These are phyloP conservation scores for Talaromyces sp. DNA, from an alignment of 2,329 filamentous ascomycete genomes.

Conservation along the genomic window DNA sequence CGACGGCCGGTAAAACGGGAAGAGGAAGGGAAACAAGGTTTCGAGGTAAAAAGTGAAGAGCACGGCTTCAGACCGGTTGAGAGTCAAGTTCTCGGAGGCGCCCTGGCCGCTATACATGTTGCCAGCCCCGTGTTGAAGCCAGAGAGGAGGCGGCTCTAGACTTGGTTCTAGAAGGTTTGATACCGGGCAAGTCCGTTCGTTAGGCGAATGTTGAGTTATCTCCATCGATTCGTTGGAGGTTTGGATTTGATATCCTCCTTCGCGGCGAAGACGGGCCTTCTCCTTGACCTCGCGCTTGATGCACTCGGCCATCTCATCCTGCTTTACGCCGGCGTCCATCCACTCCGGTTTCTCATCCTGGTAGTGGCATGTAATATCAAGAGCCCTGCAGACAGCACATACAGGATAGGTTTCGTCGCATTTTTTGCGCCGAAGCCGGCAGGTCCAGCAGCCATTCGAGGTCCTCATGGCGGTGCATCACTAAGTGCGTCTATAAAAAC, in stretches of 20 bases:
- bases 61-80: constrained; percentile 11
- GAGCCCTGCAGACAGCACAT: constrained; percentile 47
- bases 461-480: background rate
- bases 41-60: constrained; percentile 58
- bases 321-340: constrained; percentile 49
- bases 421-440: constrained; percentile 57
- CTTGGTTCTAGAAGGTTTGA: background rate
- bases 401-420: constrained; percentile 52
- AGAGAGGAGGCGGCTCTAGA: background rate
- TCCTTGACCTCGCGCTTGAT: constrained; percentile 56
- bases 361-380: constrained; percentile 56
- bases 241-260: constrained; percentile 3
- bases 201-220: background rate
- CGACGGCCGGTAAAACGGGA: constrained; percentile 57
- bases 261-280: constrained; percentile 42
- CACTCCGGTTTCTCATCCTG: constrained; percentile 50
- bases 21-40: constrained; percentile 57
- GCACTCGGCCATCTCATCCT: constrained; percentile 48
- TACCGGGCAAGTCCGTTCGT: background rate
- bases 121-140: background rate
- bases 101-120: background rate
- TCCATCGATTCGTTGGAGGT: background rate
- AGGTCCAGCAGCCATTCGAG: constrained; percentile 37
- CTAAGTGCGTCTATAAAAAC: background rate
- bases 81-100: background rate